Conservation (phyloP, 176 grass and related monocot species). For the Oryza nivara region DNA sequence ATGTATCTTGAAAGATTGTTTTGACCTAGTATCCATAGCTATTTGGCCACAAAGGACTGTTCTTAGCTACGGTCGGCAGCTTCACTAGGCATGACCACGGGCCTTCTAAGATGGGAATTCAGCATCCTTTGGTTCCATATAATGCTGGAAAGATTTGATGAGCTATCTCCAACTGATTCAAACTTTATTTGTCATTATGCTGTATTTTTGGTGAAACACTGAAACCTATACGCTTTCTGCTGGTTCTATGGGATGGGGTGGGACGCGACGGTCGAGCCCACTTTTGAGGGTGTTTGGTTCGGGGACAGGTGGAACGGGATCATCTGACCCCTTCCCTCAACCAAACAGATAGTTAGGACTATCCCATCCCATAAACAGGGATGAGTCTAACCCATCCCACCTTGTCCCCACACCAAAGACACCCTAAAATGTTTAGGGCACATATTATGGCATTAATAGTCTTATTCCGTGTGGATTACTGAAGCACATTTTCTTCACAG, state of each 20-base stretch:
- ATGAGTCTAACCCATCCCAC: too few relatives aligned
- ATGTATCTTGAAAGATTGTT: constrained; percentile 14
- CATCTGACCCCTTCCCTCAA: too few relatives aligned
- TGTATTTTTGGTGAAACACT: not conserved
- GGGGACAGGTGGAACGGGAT: too few relatives aligned
- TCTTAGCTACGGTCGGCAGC: constrained; percentile 20
- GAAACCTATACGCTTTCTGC: not conserved
- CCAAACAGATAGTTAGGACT: too few relatives aligned
- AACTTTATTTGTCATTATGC: constrained; percentile 30
- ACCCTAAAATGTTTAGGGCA: constrained; percentile 9
- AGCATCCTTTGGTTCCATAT: constrained; percentile 28
- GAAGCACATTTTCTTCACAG: constrained; percentile 52
- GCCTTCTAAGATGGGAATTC: constrained; percentile 5
- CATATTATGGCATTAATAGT: constrained; percentile 29
- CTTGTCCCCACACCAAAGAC: too few relatives aligned
- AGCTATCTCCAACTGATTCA: constrained; percentile 11
- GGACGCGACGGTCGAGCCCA: too few relatives aligned
- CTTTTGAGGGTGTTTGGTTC: too few relatives aligned
- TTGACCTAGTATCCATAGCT: constrained; percentile 2
- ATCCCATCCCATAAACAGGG: too few relatives aligned
- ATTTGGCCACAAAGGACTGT: constrained; percentile 30
- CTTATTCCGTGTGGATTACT: constrained; percentile 14
- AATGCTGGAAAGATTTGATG: constrained; percentile 13
- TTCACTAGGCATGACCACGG: constrained; percentile 21
- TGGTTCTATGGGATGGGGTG: too few relatives aligned